These are phyloP conservation scores for Mycena kentingensis DNA, from an alignment of 768 basidiomycete species.

Conservation along the genomic window DNA sequence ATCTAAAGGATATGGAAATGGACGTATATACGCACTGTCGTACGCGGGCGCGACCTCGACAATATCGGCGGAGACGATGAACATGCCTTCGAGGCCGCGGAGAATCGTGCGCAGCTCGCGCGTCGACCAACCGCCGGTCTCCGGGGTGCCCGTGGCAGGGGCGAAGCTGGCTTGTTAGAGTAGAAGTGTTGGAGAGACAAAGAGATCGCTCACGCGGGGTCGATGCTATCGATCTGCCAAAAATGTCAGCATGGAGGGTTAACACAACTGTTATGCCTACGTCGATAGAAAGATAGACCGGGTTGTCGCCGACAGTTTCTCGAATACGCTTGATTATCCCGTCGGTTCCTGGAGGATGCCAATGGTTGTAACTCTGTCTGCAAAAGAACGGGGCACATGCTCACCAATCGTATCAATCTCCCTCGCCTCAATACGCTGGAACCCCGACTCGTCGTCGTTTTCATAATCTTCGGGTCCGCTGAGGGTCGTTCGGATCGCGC, in stretches of 20 bases:
- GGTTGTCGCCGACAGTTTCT: conserved; percentile 69
- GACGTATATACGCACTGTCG: conserved; percentile 49
- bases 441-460: conserved; percentile 78
- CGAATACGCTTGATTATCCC: conserved; percentile 83
- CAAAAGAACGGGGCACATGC: conserved; percentile 11
- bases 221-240: conserved; percentile 71
- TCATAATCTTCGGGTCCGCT: conserved; percentile 75
- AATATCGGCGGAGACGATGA: conserved; percentile 79
- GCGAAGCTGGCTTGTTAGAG: conserved; percentile 46
- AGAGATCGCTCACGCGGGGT: conserved; percentile 49
- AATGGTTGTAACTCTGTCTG: neutral
- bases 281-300: conserved; percentile 80
- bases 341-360: conserved; percentile 49
- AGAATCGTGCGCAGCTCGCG: conserved; percentile 79
- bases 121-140: conserved; percentile 70
- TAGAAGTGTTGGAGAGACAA: neutral
- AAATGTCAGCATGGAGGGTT: neutral
- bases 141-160: conserved; percentile 83
- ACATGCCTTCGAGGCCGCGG: conserved; percentile 71
- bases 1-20: neutral
- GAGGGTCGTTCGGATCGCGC: conserved; percentile 83
- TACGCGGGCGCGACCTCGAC: conserved; percentile 87
- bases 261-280: conserved; percentile 35
- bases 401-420: conserved; percentile 82
- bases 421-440: conserved; percentile 79